A percentile compares a stretch with the other conserved stretches of the same genome.
These are phyloP conservation scores for Gnomoniopsis smithogilvyi DNA, from an alignment of 2,329 filamentous ascomycete genomes.

Conservation along the genomic window DNA sequence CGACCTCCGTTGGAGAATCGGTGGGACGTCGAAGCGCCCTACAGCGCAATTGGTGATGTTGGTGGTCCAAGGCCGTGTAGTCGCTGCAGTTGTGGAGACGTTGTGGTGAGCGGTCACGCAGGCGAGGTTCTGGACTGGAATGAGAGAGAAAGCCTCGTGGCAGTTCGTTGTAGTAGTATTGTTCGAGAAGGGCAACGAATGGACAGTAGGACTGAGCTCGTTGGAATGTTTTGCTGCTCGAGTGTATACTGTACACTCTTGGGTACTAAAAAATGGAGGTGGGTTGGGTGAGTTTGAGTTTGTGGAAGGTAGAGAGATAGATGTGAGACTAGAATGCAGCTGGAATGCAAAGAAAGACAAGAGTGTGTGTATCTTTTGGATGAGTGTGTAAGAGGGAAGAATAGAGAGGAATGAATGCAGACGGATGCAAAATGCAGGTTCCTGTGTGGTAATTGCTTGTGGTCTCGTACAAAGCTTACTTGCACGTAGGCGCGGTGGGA, in stretches of 20 bases:
- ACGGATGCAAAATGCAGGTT: not conserved
- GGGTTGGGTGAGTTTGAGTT: not conserved
- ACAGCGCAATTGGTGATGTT: conserved; percentile 8
- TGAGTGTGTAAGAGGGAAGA: not conserved
- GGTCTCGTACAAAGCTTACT: not conserved
- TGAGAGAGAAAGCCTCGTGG: not conserved
- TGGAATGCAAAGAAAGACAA: conserved; percentile 14
- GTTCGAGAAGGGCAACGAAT: not conserved
- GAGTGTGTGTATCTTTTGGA: conserved; percentile 1
- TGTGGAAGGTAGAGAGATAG: not conserved
- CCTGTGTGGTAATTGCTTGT: not conserved
- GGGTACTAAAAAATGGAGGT: not conserved
- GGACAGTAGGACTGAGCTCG: not conserved
- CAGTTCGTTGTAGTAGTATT: not conserved
- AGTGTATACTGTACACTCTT: not conserved
- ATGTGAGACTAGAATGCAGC: conserved; percentile 12
- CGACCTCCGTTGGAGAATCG: conserved; percentile 19
- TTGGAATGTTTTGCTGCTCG: conserved; percentile 3
- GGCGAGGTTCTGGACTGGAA: conserved; percentile 5
- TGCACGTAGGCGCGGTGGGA: conserved; percentile 8
- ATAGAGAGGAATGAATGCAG: not conserved
- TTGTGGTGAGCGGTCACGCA: not conserved
- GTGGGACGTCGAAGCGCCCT: conserved; percentile 17
- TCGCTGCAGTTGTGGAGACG: not conserved
- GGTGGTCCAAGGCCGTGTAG: conserved; percentile 1